A percentile compares a stretch with the other conserved stretches of the same genome.
These are phyloP conservation scores for Phytophthora pisi DNA, from an alignment of 352 stramenopile genomes.

Conservation along the genomic window DNA sequence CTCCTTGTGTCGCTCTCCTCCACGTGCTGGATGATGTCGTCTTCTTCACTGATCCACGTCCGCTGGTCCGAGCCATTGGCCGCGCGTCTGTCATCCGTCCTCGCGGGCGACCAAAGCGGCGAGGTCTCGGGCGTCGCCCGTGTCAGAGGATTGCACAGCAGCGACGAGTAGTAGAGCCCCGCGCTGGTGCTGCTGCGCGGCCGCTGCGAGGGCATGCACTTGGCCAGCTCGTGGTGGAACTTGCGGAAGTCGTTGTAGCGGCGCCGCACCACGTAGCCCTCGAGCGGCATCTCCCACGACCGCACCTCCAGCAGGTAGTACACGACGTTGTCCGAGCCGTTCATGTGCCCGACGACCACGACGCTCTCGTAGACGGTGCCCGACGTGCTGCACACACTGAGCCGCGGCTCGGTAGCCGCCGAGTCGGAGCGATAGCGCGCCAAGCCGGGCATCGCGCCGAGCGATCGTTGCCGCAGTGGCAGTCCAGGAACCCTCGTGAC, in stretches of 20 bases:
- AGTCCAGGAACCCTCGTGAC: conserved; percentile 18
- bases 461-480: conserved; percentile 36
- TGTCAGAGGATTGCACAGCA: conserved; percentile 61
- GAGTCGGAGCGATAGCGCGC: conserved; percentile 44
- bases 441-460: conserved; percentile 30
- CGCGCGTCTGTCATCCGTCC: conserved; percentile 31
- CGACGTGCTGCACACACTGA: conserved; percentile 73
- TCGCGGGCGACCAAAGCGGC: conserved; percentile 57
- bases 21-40: conserved; percentile 21
- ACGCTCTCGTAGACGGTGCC: conserved; percentile 77
- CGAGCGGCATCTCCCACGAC: conserved; percentile 71
- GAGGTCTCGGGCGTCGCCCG: conserved; percentile 39
- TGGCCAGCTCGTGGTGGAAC: conserved; percentile 59
- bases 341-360: conserved; percentile 68
- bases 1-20: conserved; percentile 36
- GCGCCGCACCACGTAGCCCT: conserved; percentile 80
- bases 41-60: conserved; percentile 36
- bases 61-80: conserved; percentile 21
- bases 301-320: conserved; percentile 82
- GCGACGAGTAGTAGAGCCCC: conserved; percentile 46
- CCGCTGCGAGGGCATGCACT: conserved; percentile 54
- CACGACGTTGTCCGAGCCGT: conserved; percentile 68
- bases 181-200: conserved; percentile 35
- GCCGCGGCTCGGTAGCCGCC: conserved; percentile 36
- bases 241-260: conserved; percentile 80